Conservation (phyloP, 768 basidiomycete species). For the Leccinum olivaceopallidum region DNA sequence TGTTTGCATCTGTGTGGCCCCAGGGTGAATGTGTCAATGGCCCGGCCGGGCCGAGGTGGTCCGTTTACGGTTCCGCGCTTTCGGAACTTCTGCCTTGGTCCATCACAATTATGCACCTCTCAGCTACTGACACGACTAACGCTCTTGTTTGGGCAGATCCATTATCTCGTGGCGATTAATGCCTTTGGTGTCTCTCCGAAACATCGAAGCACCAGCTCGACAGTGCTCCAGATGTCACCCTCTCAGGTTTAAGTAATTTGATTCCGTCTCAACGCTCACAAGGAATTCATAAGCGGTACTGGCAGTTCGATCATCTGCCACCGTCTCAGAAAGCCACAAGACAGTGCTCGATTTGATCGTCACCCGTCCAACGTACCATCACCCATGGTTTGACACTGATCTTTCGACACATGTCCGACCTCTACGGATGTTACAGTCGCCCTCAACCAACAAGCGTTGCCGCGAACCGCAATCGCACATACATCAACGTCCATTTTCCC, state of each 20-base stretch:
- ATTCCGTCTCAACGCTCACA: background rate
- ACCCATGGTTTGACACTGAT: constrained; percentile 2
- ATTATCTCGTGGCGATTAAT: background rate
- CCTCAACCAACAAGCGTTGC: constrained; percentile 42
- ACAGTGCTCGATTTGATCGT: constrained; percentile 9
- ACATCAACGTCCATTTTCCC: constrained; percentile 73
- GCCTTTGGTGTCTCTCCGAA: constrained; percentile 1
- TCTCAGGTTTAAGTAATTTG: constrained; percentile 6
- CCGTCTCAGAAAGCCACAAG: background rate
- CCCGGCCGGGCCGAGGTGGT: background rate
- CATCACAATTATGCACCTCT: constrained; percentile 3
- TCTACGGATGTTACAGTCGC: constrained; percentile 5
- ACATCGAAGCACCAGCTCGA: background rate
- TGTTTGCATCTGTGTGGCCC: constrained; percentile 23
- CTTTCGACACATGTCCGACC: constrained; percentile 4
- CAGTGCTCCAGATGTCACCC: constrained; percentile 4
- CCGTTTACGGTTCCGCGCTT: constrained; percentile 12
- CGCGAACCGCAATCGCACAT: constrained; percentile 65
- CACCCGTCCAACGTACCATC: constrained; percentile 5
- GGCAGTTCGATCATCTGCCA: constrained; percentile 3
- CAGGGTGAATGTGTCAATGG: too few relatives aligned
- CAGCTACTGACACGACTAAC: background rate
- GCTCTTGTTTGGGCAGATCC: background rate
- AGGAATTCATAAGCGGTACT: background rate
- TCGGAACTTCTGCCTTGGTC: constrained; percentile 19